Conservation (phyloP, 2,329 filamentous ascomycete genomes). For the Podosphaera fusca region DNA sequence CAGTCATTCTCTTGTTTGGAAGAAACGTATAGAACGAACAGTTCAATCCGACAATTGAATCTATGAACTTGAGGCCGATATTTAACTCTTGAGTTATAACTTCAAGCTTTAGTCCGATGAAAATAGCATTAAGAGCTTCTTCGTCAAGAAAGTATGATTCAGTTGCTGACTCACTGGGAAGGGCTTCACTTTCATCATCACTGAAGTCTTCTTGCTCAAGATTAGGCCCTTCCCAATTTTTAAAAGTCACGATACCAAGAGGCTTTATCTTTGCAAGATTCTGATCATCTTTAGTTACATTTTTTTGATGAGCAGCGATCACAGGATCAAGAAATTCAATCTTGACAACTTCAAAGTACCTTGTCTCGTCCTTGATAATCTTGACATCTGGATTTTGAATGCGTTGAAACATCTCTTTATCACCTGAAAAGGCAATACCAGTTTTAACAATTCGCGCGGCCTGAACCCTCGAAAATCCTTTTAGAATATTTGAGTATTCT, state of each 20-base stretch:
- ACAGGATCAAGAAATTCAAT: constrained; percentile 23
- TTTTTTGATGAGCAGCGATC: constrained; percentile 21
- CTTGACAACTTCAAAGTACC: constrained; percentile 35
- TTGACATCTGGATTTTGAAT: constrained; percentile 17
- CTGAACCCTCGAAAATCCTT: constrained; percentile 16
- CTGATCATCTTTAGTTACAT: constrained; percentile 17
- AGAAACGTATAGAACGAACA: constrained; percentile 42
- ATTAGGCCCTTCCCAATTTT: constrained; percentile 20
- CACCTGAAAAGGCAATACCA: constrained; percentile 20
- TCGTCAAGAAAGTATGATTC: constrained; percentile 46
- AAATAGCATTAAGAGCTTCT: constrained; percentile 29
- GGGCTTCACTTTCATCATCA: constrained; percentile 8
- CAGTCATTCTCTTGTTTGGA: constrained; percentile 43
- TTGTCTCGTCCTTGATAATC: constrained; percentile 24
- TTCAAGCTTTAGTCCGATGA: constrained; percentile 40
- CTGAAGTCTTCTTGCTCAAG: constrained; percentile 9
- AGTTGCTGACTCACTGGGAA: constrained; percentile 16
- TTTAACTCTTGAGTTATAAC: constrained; percentile 31
- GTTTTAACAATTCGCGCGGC: constrained; percentile 22
- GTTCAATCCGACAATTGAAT: constrained; percentile 28
- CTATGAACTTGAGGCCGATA: constrained; percentile 40
- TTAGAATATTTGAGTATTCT: constrained; percentile 9
- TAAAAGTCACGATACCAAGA: constrained; percentile 23
- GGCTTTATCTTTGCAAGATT: constrained; percentile 18
- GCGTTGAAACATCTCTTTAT: constrained; percentile 15